A percentile compares a stretch with the other conserved stretches of the same genome.
Conservation (phyloP, 441 rosid species). For the Gossypium davidsonii region DNA sequence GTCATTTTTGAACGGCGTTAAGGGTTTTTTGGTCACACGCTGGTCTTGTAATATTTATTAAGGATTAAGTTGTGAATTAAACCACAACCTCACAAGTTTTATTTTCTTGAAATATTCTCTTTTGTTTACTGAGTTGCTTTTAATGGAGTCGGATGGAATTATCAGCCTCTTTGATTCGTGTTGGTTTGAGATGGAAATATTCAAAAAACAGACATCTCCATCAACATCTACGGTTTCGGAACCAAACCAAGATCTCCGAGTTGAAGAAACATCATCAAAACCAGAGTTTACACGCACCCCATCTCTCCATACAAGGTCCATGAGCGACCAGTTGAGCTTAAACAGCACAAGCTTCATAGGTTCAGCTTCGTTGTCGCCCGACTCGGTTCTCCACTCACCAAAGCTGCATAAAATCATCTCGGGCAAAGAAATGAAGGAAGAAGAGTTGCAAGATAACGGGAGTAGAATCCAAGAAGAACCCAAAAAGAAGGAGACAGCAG, state of each 20-base stretch:
- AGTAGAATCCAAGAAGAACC: neutral
- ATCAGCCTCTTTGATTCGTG: neutral
- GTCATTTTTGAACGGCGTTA: neutral
- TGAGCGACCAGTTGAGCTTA: constrained; percentile 42
- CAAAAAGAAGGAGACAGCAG: constrained; percentile 1
- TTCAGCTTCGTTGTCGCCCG: constrained; percentile 27
- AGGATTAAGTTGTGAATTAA: neutral
- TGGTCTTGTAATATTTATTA: neutral
- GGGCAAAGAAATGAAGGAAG: constrained; percentile 35
- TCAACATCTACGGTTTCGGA: constrained; percentile 10
- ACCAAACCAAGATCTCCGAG: constrained; percentile 19
- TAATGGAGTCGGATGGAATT: constrained; percentile 27
- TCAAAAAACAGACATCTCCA: constrained; percentile 21
- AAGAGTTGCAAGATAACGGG: neutral
- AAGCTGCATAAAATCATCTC: constrained; percentile 37
- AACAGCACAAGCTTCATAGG: constrained; percentile 22
- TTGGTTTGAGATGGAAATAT: constrained; percentile 26
- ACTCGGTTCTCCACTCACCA: constrained; percentile 35
- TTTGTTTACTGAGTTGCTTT: constrained; percentile 18
- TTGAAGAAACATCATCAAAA: constrained; percentile 15
- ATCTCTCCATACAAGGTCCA: constrained; percentile 33
- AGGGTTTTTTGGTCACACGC: constrained; percentile 17
- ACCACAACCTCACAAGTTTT: neutral
- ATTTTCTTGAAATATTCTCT: neutral
- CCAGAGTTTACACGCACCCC: constrained; percentile 25